These are phyloP conservation scores for Solanum sitiens DNA, from an alignment of 257 asterid genomes.

Conservation along the genomic window DNA sequence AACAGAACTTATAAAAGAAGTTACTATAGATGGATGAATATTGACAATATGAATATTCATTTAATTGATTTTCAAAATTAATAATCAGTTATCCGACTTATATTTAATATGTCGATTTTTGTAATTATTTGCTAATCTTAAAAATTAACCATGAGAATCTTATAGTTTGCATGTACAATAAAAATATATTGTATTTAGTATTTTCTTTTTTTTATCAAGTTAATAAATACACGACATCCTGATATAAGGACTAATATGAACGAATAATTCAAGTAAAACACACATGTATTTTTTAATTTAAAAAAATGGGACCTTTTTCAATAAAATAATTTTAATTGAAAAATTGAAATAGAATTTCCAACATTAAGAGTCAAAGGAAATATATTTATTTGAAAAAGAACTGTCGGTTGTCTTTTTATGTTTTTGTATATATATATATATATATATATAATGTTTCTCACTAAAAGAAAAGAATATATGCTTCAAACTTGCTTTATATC, in stretches of 20 bases:
- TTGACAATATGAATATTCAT: too few relatives aligned
- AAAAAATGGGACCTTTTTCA: background rate
- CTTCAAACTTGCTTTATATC: background rate
- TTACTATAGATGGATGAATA: background rate
- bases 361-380: background rate
- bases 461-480: background rate
- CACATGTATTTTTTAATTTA: background rate
- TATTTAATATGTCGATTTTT: too few relatives aligned
- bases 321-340: background rate
- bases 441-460: background rate
- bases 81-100: too few relatives aligned
- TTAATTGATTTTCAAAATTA: too few relatives aligned
- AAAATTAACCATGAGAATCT: too few relatives aligned
- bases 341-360: background rate
- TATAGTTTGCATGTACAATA: too few relatives aligned
- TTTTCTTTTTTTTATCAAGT: background rate
- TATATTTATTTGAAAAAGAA: background rate
- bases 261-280: background rate
- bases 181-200: background rate
- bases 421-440: too few relatives aligned
- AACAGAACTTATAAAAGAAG: too few relatives aligned
- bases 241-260: background rate
- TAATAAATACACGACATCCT: background rate
- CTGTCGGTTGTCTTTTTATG: background rate
- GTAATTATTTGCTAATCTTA: background rate